phyloP scores from a whole-genome alignment of 768 basidiomycete species.

The Hericium erinaceus region DNA sequence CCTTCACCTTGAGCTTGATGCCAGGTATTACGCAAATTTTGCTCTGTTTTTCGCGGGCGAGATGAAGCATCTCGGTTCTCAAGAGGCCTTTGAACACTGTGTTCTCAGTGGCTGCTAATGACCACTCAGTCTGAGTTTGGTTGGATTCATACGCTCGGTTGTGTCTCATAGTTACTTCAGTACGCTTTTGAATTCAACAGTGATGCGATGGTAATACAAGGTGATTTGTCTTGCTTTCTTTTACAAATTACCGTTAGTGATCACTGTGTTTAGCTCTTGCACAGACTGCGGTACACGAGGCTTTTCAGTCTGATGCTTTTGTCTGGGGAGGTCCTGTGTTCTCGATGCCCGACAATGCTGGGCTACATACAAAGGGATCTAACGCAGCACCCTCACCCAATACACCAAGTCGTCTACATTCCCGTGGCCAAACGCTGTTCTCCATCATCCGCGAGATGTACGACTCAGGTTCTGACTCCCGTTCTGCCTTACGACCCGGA shows the following conservation, averaged over 20 bases:
- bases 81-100: slow-evolving; percentile 35
- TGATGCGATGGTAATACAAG: slow-evolving; percentile 40
- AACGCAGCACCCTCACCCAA: slow-evolving; percentile 4
- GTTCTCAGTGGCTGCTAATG: slow-evolving; percentile 29
- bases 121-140: slow-evolving; percentile 25
- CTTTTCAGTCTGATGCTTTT: slow-evolving; percentile 23
- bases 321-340: slow-evolving; percentile 12
- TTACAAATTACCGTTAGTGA: not conserved
- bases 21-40: slow-evolving; percentile 22
- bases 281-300: slow-evolving; percentile 35
- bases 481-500: slow-evolving; percentile 43
- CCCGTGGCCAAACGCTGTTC: slow-evolving; percentile 31
- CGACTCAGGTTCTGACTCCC: slow-evolving; percentile 40
- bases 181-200: slow-evolving; percentile 46
- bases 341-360: not conserved
- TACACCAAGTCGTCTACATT: slow-evolving; percentile 15
- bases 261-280: slow-evolving; percentile 29
- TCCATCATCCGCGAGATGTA: slow-evolving; percentile 43
- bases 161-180: slow-evolving; percentile 19
- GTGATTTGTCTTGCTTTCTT: slow-evolving; percentile 17
- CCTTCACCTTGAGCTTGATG: slow-evolving; percentile 21
- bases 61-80: slow-evolving; percentile 28
- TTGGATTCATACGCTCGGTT: not conserved
- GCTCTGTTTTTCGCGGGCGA: slow-evolving; percentile 28
- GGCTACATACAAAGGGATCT: not conserved